A percentile compares a stretch with the other conserved stretches of the same genome.
Conservation (phyloP, 257 asterid genomes). For the Leonotis leonurus region DNA sequence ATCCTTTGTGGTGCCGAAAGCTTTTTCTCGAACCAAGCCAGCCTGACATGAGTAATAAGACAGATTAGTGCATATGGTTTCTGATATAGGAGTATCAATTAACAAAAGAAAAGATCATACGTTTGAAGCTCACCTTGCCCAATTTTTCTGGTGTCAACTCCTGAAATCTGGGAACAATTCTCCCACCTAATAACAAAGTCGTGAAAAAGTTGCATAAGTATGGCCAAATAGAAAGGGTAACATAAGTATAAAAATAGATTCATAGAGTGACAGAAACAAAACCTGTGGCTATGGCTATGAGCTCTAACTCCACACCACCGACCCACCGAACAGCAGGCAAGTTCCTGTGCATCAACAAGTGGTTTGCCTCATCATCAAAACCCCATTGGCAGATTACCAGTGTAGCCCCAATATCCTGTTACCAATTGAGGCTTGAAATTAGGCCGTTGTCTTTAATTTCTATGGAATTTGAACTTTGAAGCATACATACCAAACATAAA, state of each 20-base stretch:
- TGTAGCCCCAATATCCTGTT: slow-evolving; percentile 93
- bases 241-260: neutral
- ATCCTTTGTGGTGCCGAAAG: slow-evolving; percentile 94
- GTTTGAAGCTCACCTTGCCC: slow-evolving; percentile 47
- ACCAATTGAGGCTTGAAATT: slow-evolving; percentile 8
- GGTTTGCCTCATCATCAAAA: slow-evolving; percentile 97
- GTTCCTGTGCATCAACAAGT: slow-evolving; percentile 80
- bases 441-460: slow-evolving; percentile 8
- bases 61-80: neutral
- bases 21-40: slow-evolving; percentile 89
- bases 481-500: slow-evolving; percentile 10
- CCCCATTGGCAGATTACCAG: slow-evolving; percentile 99
- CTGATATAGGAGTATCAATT: neutral
- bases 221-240: neutral
- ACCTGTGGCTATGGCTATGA: slow-evolving; percentile 98
- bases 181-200: slow-evolving; percentile 56
- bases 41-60: slow-evolving; percentile 45
- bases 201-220: slow-evolving; percentile 4
- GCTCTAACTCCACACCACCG: slow-evolving; percentile 94
- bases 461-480: neutral
- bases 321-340: slow-evolving; percentile 98
- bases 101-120: neutral
- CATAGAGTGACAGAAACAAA: slow-evolving; percentile 14
- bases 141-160: slow-evolving; percentile 86
- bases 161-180: slow-evolving; percentile 98